Base-by-base conservation (phyloP, 768 basidiomycete genomes). In the Pleurotus platypus region DNA sequence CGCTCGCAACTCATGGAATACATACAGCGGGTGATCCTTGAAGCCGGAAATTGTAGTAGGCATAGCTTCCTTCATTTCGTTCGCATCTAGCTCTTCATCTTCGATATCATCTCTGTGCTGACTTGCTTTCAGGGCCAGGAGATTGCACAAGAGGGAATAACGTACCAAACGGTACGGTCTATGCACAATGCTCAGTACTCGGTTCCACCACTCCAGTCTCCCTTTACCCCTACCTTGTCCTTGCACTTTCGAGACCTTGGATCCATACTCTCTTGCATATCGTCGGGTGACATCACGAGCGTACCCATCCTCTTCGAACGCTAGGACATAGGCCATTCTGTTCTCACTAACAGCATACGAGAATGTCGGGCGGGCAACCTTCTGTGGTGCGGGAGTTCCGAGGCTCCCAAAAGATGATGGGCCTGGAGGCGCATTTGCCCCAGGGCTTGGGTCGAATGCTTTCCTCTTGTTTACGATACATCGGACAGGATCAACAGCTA, bases 81-180 rank as follows among this genome's bases (percentile, higher is more conserved):
- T 83, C 0, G 75, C 75, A 58, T 89, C 78, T 20, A 99, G 75
- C 70, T 97, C 93, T 22, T 91, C 89, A 63, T 98, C 94, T 72
- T 99, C 97, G 5, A 90, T 68, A 61, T 96, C 92, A 68, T 98
- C 96, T 59, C 97, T 83, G 68, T 93, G 81, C 96, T 97, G 54
- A 46, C 54, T 49, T 51, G 46, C 60, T 56, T 63, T 64, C 37
- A 61, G 66, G 11, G 2, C 11, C 60, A 63, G 60, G 24, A 62
- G 46, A 42, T 50, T 39, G 60, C 38, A 50, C 45, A 26, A 16
- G n/a, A 37, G 50, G 18, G 30, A n/a, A n/a, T 48, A 55, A 62
- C 84, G 62, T 67, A 95, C 96, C 64, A 99, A 72, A 67, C 87
- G 81, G 76, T 92, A 97, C 0, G 89, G 90, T 57, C 96, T 71